phyloP scores from a whole-genome alignment of 495 filamentous ascomycete species.

The Pseudevernia furfuracea region DNA sequence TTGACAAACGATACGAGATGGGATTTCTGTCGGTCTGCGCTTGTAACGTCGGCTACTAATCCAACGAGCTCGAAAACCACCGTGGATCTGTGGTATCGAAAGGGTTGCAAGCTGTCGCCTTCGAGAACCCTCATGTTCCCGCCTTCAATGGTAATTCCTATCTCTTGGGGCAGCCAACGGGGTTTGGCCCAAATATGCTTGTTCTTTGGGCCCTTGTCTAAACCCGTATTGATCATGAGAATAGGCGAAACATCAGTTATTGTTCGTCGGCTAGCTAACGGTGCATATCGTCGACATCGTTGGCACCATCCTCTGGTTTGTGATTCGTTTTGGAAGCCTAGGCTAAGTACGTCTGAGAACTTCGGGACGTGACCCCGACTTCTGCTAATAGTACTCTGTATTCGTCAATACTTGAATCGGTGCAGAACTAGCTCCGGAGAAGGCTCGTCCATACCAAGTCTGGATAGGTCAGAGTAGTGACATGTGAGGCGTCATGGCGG shows the following conservation, averaged over 20 bases:
- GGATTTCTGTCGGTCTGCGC: constrained; percentile 70
- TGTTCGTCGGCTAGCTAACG: constrained; percentile 67
- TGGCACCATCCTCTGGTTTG: constrained; percentile 84
- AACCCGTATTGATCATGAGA: constrained; percentile 73
- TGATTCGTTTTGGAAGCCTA: constrained; percentile 77
- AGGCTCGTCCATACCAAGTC: constrained; percentile 37
- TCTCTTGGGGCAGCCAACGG: constrained; percentile 84
- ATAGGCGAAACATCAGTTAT: constrained; percentile 74
- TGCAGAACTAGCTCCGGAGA: neutral
- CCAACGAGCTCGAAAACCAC: constrained; percentile 89
- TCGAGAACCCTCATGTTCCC: constrained; percentile 86
- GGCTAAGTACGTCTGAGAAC: constrained; percentile 79
- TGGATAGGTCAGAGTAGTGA: constrained; percentile 84
- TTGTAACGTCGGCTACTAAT: constrained; percentile 79
- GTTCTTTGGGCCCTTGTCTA: constrained; percentile 56
- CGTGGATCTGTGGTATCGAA: constrained; percentile 51
- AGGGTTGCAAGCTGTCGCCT: constrained; percentile 64
- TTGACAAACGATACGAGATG: constrained; percentile 90
- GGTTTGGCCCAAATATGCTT: constrained; percentile 77
- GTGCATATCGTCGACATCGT: constrained; percentile 77
- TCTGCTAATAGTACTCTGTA: constrained; percentile 36
- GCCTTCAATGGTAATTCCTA: constrained; percentile 75
- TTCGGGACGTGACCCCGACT: constrained; percentile 49
- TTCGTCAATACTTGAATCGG: constrained; percentile 5
- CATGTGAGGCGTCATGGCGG: constrained; percentile 57